Conservation (phyloP, 1,284 basidiomycete genomes). For the Leccinum pachyderme region DNA sequence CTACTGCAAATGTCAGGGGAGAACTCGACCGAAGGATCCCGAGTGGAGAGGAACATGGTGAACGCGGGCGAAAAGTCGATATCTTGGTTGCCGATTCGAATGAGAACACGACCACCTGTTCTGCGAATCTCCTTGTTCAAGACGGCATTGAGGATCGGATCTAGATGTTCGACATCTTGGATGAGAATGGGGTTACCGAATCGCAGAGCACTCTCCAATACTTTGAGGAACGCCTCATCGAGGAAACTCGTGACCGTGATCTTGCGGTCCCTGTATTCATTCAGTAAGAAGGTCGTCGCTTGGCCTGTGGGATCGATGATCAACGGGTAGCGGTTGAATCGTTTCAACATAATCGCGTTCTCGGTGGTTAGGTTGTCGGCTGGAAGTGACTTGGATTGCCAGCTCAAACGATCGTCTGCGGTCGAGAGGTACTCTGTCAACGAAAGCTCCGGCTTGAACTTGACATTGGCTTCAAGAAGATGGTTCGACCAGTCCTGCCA, state of each 20-base stretch:
- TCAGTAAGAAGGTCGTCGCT: constrained; percentile 90
- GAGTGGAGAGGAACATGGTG: constrained; percentile 98
- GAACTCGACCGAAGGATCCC: constrained; percentile 97
- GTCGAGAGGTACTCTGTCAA: constrained; percentile 96
- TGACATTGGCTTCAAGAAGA: constrained; percentile 86
- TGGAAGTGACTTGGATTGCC: constrained; percentile 94
- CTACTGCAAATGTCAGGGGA: constrained; percentile 98
- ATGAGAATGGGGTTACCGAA: constrained; percentile 98
- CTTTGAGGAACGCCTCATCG: constrained; percentile 98
- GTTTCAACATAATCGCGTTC: constrained; percentile 99
- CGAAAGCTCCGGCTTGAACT: constrained; percentile 90
- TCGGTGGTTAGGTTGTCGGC: constrained; percentile 95
- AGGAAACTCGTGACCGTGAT: constrained; percentile 98
- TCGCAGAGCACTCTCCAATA: constrained; percentile 96
- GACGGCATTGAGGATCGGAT: constrained; percentile 97
- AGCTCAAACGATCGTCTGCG: constrained; percentile 92
- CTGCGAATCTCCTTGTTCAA: constrained; percentile 96
- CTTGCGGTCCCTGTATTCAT: constrained; percentile 95
- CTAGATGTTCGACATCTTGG: constrained; percentile 96
- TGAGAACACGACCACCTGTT: constrained; percentile 95
- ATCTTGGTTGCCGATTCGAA: constrained; percentile 97
- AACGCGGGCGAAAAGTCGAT: constrained; percentile 99
- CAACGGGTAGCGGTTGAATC: constrained; percentile 96
- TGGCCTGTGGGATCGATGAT: constrained; percentile 99
- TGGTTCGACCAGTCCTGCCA: constrained; percentile 95